Percentiles rank a stretch among this genome's conserved stretches.
Evolutionary conservation across 2,329 filamentous ascomycete genomes (phyloP).

Genomic region (Penicillium capsulatum): DNA sequence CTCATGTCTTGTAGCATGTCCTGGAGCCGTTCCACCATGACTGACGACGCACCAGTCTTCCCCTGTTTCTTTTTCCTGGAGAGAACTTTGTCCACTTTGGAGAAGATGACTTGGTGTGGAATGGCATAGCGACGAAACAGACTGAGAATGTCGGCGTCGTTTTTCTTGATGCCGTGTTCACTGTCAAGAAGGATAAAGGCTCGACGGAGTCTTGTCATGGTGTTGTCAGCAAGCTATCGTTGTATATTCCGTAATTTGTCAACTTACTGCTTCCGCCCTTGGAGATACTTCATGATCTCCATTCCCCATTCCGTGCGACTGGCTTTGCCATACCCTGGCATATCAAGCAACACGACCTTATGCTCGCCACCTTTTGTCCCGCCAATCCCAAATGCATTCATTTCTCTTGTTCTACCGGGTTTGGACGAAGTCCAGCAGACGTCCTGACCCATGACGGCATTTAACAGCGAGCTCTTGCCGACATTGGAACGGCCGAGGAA

Average conservation of each 20-base stretch:
- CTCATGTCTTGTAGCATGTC: conserved; percentile 39
- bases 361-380: conserved; percentile 42
- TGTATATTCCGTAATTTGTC: too few relatives aligned
- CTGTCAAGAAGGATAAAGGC: conserved; percentile 64
- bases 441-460: conserved; percentile 54
- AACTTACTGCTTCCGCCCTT: conserved; percentile 55
- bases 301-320: conserved; percentile 59
- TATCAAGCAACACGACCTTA: conserved; percentile 61
- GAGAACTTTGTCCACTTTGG: conserved; percentile 60
- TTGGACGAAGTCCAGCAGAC: conserved; percentile 56
- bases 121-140: conserved; percentile 55
- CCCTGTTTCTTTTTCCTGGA: conserved; percentile 29
- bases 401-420: conserved; percentile 59
- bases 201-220: conserved; percentile 48
- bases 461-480: conserved; percentile 64
- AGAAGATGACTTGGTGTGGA: conserved; percentile 62
- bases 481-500: conserved; percentile 69
- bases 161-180: conserved; percentile 59
- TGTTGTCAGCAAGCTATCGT: background rate
- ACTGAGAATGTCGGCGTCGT: conserved; percentile 55
- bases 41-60: conserved; percentile 28
- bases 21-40: conserved; percentile 35
- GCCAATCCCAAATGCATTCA: conserved; percentile 64
- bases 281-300: conserved; percentile 66
- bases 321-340: conserved; percentile 66